Base-by-base conservation (phyloP, 805 yeast genomes). In the Danielia oregonensis region DNA sequence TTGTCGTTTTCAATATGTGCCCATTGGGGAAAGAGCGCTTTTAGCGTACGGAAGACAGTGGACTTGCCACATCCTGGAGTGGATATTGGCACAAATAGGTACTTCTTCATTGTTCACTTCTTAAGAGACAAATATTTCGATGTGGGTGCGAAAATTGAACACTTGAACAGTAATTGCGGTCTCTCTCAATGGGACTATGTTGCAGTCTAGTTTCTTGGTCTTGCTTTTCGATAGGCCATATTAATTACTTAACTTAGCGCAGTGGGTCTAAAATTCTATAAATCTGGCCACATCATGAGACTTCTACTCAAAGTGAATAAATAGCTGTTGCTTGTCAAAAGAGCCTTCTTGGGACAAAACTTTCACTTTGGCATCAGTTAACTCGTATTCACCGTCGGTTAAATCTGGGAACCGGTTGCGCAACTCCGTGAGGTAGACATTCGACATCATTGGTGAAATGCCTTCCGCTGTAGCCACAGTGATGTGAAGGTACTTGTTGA, bases 61-160 rank as follows among this genome's bases (percentile, higher is more conserved):
- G 97, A 88, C 54, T 93, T 93, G 6, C 98, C 98, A 58, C 96
- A 86, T 0, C 97, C 97, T 33, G 91, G 75, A 0, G 95, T 87
- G 0, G 97, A 88, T 3, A 89, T 77, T 0, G 97, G 91, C 1
- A 87, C 74, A 3, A 93, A 50, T 0, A 86, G 72, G 52, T 76
- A 82, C 45, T 79, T 80, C 36, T 36, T 29, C 6, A 3, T 11
- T 4, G 66, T 63, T 1, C 57, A 25, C 39, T 24, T 44, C 46
- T 11, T 47, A 26, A 14, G 29, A 8, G 11, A 21, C 10, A 21
- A 21, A 21, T 8, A 21, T n/a, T n/a, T n/a, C n/a, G n/a, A n/a
- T n/a, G n/a, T n/a, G n/a, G n/a, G n/a, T n/a, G n/a, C n/a, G n/a
- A n/a, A n/a, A n/a, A n/a, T n/a, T n/a, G n/a, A n/a, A n/a, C n/a